A percentile compares a stretch with the other conserved stretches of the same genome.
Evolutionary conservation across 176 grass and related monocot species (phyloP).

Genomic region (Carex littledalei): DNA sequence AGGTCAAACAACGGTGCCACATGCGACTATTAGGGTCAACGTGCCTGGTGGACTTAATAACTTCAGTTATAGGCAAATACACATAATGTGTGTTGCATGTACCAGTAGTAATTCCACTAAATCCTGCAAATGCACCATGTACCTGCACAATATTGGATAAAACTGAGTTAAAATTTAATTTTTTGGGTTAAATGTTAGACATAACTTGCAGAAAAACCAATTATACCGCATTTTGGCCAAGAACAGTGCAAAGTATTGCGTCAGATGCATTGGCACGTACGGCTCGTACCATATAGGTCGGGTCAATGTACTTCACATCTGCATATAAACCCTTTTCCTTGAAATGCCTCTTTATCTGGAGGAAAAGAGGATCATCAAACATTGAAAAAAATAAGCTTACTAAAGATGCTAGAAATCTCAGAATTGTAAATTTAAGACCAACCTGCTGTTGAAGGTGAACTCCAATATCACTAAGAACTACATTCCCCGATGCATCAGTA

Average conservation of each 20-base stretch:
- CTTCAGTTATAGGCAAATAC: conserved; percentile 75
- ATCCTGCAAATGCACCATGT: conserved; percentile 88
- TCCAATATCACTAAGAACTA: conserved; percentile 77
- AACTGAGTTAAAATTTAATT: not conserved
- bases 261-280: conserved; percentile 92
- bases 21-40: conserved; percentile 87
- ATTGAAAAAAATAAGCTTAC: not conserved
- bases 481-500: conserved; percentile 89
- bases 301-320: conserved; percentile 95
- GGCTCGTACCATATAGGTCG: conserved; percentile 91
- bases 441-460: conserved; percentile 93
- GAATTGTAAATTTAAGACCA: conserved; percentile 2
- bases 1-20: conserved; percentile 96
- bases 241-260: conserved; percentile 93
- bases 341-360: conserved; percentile 88
- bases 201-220: not conserved
- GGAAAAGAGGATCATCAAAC: conserved; percentile 5
- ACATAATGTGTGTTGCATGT: conserved; percentile 84
- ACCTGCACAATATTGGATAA: conserved; percentile 32
- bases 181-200: not conserved
- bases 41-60: conserved; percentile 52
- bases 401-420: not conserved
- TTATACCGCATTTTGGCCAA: conserved; percentile 93
- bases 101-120: conserved; percentile 87
- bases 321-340: conserved; percentile 62